A percentile compares a stretch with the other conserved stretches of the same genome.
These are phyloP conservation scores for Penicillium sp. DNA, from an alignment of 2,329 filamentous ascomycete genomes.

Conservation along the genomic window DNA sequence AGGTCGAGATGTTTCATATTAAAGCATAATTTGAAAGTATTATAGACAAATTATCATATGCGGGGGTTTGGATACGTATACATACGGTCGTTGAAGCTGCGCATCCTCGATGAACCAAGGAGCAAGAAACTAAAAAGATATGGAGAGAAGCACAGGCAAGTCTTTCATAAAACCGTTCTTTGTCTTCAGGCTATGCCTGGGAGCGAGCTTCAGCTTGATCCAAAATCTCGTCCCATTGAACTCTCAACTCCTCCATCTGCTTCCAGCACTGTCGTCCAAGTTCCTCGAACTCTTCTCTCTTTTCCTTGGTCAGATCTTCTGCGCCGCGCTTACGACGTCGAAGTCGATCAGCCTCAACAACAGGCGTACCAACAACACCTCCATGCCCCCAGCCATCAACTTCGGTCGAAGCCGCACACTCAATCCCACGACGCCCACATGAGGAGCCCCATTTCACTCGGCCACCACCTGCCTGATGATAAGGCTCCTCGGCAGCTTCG, in stretches of 20 bases:
- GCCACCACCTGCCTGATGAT: slow-evolving; percentile 59
- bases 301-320: slow-evolving; percentile 54
- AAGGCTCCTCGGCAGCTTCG: slow-evolving; percentile 40
- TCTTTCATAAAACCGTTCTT: neutral
- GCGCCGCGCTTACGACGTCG: slow-evolving; percentile 59
- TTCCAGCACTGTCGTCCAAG: slow-evolving; percentile 43
- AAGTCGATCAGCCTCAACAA: slow-evolving; percentile 51
- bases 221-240: slow-evolving; percentile 41
- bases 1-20: neutral
- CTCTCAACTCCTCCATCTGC: slow-evolving; percentile 45
- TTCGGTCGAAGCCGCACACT: slow-evolving; percentile 71
- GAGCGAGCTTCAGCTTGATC: slow-evolving; percentile 33
- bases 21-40: neutral
- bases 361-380: slow-evolving; percentile 54
- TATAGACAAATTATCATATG: neutral
- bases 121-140: neutral
- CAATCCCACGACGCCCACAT: slow-evolving; percentile 58
- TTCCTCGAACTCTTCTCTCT: slow-evolving; percentile 41
- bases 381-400: slow-evolving; percentile 79
- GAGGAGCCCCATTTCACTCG: slow-evolving; percentile 82
- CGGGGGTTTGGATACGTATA: neutral
- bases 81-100: neutral
- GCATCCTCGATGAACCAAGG: neutral
- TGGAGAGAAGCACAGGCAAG: neutral
- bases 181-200: neutral